Conservation (phyloP, 805 yeast species). For the Ogataea siamensis region DNA sequence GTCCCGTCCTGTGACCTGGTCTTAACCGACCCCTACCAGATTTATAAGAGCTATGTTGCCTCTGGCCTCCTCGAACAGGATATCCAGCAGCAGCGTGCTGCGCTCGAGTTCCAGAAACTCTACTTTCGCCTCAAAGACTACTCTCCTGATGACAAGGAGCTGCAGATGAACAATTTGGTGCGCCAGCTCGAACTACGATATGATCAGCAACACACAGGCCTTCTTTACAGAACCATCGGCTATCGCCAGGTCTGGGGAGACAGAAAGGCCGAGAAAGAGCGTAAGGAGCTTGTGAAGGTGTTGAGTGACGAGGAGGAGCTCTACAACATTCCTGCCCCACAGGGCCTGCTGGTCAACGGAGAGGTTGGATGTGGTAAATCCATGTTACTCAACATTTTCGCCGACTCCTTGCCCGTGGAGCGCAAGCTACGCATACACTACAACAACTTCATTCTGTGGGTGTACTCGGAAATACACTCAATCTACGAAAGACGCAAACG, state of each 20-base stretch:
- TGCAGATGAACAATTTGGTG: conserved; percentile 41
- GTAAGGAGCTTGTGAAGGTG: conserved; percentile 44
- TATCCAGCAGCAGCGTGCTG: conserved; percentile 58
- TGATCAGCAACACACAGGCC: conserved; percentile 18
- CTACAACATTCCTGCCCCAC: conserved; percentile 53
- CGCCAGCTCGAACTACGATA: conserved; percentile 34
- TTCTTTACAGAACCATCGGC: conserved; percentile 29
- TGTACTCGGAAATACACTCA: conserved; percentile 57
- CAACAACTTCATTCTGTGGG: conserved; percentile 67
- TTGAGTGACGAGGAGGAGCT: conserved; percentile 63
- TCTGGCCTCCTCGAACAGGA: conserved; percentile 54
- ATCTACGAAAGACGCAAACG: conserved; percentile 45
- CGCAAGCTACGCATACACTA: conserved; percentile 72
- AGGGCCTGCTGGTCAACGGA: conserved; percentile 61
- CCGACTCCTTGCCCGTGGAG: conserved; percentile 57
- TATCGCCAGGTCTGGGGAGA: conserved; percentile 33
- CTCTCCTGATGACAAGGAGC: conserved; percentile 48
- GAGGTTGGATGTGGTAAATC: conserved; percentile 77
- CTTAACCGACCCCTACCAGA: conserved; percentile 57
- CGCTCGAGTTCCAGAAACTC: conserved; percentile 59
- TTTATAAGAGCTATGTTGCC: conserved; percentile 53
- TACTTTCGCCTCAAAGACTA: conserved; percentile 60
- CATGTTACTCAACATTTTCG: conserved; percentile 71
- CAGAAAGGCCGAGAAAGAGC: conserved; percentile 13
- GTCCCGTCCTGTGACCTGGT: conserved; percentile 6